Evolutionary conservation across 768 basidiomycete genomes (phyloP).

Genomic region (Krasilnikovozyma curviuscula): DNA sequence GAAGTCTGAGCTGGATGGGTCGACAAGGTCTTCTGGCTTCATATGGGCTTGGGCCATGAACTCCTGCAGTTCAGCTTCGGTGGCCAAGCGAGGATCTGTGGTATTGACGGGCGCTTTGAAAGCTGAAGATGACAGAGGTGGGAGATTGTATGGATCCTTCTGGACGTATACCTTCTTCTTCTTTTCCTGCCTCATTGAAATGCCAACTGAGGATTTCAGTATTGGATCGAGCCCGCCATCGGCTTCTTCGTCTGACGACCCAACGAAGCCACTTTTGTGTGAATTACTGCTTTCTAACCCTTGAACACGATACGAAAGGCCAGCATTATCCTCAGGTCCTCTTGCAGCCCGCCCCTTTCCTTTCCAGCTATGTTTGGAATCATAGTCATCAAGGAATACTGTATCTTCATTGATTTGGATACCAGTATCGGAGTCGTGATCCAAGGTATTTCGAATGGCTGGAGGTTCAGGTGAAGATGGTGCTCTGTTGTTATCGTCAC

Average conservation of each 20-base stretch:
- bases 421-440: conserved; percentile 32
- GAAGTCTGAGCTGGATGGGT: conserved; percentile 73
- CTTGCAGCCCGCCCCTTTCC: conserved; percentile 8
- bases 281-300: no score
- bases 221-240: no score
- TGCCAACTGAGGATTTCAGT: no score
- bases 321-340: no score
- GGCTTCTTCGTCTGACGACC: no score
- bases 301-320: no score
- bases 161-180: conserved; percentile 29
- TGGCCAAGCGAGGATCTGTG: conserved; percentile 74
- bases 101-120: conserved; percentile 33
- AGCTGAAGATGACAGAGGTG: conserved; percentile 36
- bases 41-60: conserved; percentile 86
- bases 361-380: conserved; percentile 11
- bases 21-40: conserved; percentile 87
- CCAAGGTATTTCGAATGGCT: conserved; percentile 38
- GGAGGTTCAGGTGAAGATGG: not conserved
- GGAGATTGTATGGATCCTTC: conserved; percentile 74
- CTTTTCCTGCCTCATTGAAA: conserved; percentile 16
- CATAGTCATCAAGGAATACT: conserved; percentile 76
- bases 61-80: conserved; percentile 74
- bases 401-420: conserved; percentile 47
- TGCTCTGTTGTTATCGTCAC: not conserved
- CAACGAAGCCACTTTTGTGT: no score